Evolutionary conservation across 257 asterid genomes (phyloP), one percentile per base, ranked within the genome.

Genomic region (Solanum clarkiae): DNA sequence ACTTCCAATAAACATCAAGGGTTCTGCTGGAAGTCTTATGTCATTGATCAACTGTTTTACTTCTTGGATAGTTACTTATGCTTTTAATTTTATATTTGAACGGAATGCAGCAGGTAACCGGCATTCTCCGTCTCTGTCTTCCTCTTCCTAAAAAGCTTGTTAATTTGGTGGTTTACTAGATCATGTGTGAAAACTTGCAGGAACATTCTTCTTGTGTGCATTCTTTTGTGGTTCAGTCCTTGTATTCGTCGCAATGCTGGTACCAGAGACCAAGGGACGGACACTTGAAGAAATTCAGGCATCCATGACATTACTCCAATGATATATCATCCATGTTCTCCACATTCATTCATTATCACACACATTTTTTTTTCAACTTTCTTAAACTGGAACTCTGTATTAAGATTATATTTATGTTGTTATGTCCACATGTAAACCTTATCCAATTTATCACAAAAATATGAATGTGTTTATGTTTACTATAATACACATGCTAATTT

Each of bases 181-280:
- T 60, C 29, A 10, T 24, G 26, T 26, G 82, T 51, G 49, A 26
- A 72, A 53, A 59, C 84, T 53, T 42, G 22, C 93, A 93, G 94
- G 96, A 26, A 81, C 92, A 10, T 92, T 93, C 88, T 59, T 91
- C 6, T 4, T 91, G 18, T 93, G 89, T 91, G 87, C 91, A 7
- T 69, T 82, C 22, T 70, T 87, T 75, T 86, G 94, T 85, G 82
- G 86, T 44, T 75, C 89, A 14, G 87, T 93, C 1, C 88, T 92
- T 87, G 77, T 88, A 20, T 95, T 95, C 74, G 93, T 91, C 12
- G 85, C 92, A 18, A 89, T 88, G 69, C 85, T 94, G 93, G 95
- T 95, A 80, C 99, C 99, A 0, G 99, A 95, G 90, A 95, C 99
- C 0, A 94, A 94, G 84, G 99, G 98, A 18, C 91, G 92, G 84